Percentiles rank a stretch among this genome's conserved stretches.
These are phyloP conservation scores for Holtermanniella nyarrowii DNA, from an alignment of 768 basidiomycete species.

Conservation along the genomic window DNA sequence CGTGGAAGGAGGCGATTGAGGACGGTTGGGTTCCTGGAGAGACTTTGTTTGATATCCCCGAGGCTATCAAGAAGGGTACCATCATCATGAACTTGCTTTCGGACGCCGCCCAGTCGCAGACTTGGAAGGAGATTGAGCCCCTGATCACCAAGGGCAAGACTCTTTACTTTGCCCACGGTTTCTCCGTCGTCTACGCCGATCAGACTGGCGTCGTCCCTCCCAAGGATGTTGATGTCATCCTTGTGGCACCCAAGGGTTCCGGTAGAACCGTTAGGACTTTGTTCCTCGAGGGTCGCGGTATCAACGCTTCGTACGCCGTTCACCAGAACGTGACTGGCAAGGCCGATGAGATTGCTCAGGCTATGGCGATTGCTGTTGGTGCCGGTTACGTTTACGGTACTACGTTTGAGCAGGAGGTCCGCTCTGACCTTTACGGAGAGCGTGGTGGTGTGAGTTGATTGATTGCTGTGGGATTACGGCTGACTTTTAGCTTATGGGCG, in stretches of 20 bases:
- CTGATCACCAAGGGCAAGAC: slow-evolving; percentile 99
- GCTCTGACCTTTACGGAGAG: slow-evolving; percentile 98
- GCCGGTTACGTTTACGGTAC: slow-evolving; percentile 99
- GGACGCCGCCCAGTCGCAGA: slow-evolving; percentile 96
- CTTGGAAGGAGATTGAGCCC: slow-evolving; percentile 79
- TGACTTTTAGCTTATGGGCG: slow-evolving; percentile 73
- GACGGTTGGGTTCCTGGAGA: slow-evolving; percentile 98
- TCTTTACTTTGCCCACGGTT: slow-evolving; percentile 99
- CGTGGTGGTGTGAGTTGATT: slow-evolving; percentile 80
- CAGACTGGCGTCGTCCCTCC: slow-evolving; percentile 80
- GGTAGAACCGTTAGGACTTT: slow-evolving; percentile 98
- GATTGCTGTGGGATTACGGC: slow-evolving; percentile 1
- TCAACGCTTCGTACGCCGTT: slow-evolving; percentile 70
- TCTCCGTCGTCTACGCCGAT: slow-evolving; percentile 96
- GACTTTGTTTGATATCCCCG: slow-evolving; percentile 95
- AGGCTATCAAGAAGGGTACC: slow-evolving; percentile 88
- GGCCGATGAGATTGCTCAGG: slow-evolving; percentile 92
- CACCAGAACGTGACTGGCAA: slow-evolving; percentile 97
- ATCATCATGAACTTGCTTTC: slow-evolving; percentile 99
- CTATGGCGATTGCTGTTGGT: slow-evolving; percentile 85
- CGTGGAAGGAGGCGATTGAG: slow-evolving; percentile 87
- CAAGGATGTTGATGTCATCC: slow-evolving; percentile 90
- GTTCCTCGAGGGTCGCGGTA: slow-evolving; percentile 94
- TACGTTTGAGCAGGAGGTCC: slow-evolving; percentile 98
- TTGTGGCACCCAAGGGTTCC: slow-evolving; percentile 97